Evolutionary conservation across 192 early-diverging fungal species (phyloP), one percentile per base, ranked within the genome.

Genomic region (Obelidium mucronatum): DNA sequence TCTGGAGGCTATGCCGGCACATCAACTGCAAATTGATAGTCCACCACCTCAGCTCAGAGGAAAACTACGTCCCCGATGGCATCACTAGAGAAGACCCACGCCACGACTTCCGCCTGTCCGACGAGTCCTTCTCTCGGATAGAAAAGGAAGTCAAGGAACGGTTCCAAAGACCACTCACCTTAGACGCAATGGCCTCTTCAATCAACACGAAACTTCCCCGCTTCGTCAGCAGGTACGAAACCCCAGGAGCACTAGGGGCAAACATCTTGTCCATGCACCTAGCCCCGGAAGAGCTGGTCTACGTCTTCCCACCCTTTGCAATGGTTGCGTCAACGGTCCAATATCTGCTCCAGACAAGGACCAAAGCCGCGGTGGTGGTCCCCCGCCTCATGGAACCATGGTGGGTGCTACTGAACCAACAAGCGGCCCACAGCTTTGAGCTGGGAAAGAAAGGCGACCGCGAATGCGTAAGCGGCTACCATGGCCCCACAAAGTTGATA

Each of bases 31-130:
- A 39, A 64, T 35, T 37, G 11, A 33, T 37, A 4, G 8, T 64
- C 33, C 22, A 58, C 5, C 5, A 15, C 5, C 8, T 24, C 4
- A 35, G 11, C 19, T 44, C 56, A 5, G 56, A 4, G 30, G 22
- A n/a, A 4, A 58, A 58, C 30, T n/a, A 6, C 56, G 4, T 5
- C 4, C 5, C 56, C 4, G 56, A 58, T 31, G 56, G 24, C 56
- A 24, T 58, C 5, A 58, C 56, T 5, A 58, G 56, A 31, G 56
- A 58, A 58, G 56, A 58, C 56, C 56, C 56, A 58, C 5, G 56
- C 5, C 5, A 58, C 30, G 56, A 58, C 24, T 58, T 13, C 30
- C 56, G 56, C 56, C 56, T 58, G 5, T 39, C 36, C 34, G 31
- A 3, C 13, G 4, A 3, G 8, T 6, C 36, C 61, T 63, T 63